A percentile compares a stretch with the other conserved stretches of the same genome.
Evolutionary conservation across 78 protist species (phyloP).

Genomic region (Dictyostelium purpureum): DNA sequence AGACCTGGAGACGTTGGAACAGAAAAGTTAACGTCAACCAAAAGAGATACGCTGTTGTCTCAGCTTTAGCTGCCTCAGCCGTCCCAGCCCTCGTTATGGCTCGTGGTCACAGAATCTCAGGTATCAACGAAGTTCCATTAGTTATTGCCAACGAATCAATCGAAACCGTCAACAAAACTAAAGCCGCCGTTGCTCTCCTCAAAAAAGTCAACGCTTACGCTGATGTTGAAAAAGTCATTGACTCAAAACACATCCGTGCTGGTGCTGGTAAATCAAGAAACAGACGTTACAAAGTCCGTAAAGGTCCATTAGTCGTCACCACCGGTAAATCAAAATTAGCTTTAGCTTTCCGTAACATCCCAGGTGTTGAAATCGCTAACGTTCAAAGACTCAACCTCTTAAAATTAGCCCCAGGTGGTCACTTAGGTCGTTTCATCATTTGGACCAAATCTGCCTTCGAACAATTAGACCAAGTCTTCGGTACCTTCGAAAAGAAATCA

Average conservation of each 20-base stretch:
- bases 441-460: slow-evolving; percentile 99
- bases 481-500: slow-evolving; percentile 75
- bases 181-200: slow-evolving; percentile 95
- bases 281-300: slow-evolving; percentile 96
- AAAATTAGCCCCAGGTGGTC: slow-evolving; percentile 99
- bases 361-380: slow-evolving; percentile 97
- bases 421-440: slow-evolving; percentile 99
- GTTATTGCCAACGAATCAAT: slow-evolving; percentile 90
- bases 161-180: slow-evolving; percentile 93
- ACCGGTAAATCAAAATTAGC: slow-evolving; percentile 86
- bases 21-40: slow-evolving; percentile 95
- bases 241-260: slow-evolving; percentile 90
- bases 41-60: slow-evolving; percentile 96
- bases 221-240: slow-evolving; percentile 92
- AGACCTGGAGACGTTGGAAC: slow-evolving; percentile 98
- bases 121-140: slow-evolving; percentile 97
- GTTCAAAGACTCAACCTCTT: slow-evolving; percentile 98
- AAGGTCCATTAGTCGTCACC: slow-evolving; percentile 98
- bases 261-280: slow-evolving; percentile 99
- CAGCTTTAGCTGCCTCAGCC: slow-evolving; percentile 99
- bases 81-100: slow-evolving; percentile 98
- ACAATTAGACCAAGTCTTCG: slow-evolving; percentile 93
- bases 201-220: slow-evolving; percentile 90
- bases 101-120: slow-evolving; percentile 98
- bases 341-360: slow-evolving; percentile 98